Evolutionary conservation across 1,284 basidiomycete genomes (phyloP), one percentile per base, ranked within the genome.

Genomic region (Tilletiopsis washingtonensis): DNA sequence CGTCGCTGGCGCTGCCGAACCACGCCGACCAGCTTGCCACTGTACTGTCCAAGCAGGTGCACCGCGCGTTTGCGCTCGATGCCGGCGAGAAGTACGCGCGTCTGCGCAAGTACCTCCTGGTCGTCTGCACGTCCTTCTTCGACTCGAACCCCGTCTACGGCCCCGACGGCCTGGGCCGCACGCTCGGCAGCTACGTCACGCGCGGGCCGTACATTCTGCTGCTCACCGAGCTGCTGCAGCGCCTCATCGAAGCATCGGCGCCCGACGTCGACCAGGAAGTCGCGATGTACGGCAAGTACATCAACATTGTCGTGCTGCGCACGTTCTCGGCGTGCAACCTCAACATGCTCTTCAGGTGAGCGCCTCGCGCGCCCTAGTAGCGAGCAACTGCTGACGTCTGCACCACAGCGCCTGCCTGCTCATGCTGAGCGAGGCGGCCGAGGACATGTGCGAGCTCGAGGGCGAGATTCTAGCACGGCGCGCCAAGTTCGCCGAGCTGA

Each of bases 291-390:
- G 91, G 91, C 19, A 84, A 89, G 52, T 96, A 94, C 74, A 89
- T 98, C 75, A 98, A 98, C 75, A 93, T 96, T 84, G 91, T 98
- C 53, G 86, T 98, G 52, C 79, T 98, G 47, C 84, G 91, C 25
- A 76, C 93, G 46, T 93, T 99, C 75, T 86, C 89, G 27, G 91
- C 90, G 14, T 87, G 88, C 26, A 81, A 90, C 60, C 81, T 88
- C 54, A 91, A 93, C 79, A 83, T 88, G 0, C 86, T 97, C 44
- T 94, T 96, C 77, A 81, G 87, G 2, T 11, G 32, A 34, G 85
- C 90, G 61, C 83, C n/a, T n/a, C n/a, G n/a, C n/a, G n/a, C n/a
- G n/a, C n/a, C n/a, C n/a, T n/a, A n/a, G n/a, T n/a, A n/a, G n/a
- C n/a, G n/a, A n/a, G n/a, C n/a, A n/a, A n/a, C n/a, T n/a, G n/a